Percentiles rank a stretch among this genome's conserved stretches.
These are phyloP conservation scores for Fusarium kyushuense DNA, from an alignment of 2,329 filamentous ascomycete species.

Conservation along the genomic window DNA sequence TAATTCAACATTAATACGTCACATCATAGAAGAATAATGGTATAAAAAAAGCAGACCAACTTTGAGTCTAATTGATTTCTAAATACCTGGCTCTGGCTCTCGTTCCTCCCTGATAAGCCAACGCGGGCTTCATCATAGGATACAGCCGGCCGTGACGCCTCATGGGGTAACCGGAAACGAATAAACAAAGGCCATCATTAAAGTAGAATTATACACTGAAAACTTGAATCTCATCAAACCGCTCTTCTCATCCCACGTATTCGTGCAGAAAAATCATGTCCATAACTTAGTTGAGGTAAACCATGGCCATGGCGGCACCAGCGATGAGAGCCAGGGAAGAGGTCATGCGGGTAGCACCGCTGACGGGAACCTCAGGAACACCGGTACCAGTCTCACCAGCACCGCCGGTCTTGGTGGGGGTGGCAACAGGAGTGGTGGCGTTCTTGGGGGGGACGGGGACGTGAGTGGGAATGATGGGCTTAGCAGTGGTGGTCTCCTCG, in stretches of 20 bases:
- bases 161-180: conserved; percentile 47
- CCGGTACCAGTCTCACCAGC: conserved; percentile 18
- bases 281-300: conserved; percentile 50
- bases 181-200: conserved; percentile 47
- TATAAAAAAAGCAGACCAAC: conserved; percentile 29
- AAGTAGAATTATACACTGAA: conserved; percentile 47
- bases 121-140: conserved; percentile 35
- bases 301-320: conserved; percentile 52
- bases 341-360: conserved; percentile 49
- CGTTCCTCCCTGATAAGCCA: conserved; percentile 39
- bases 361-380: conserved; percentile 47
- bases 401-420: conserved; percentile 30
- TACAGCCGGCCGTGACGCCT: conserved; percentile 46
- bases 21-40: background rate
- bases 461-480: conserved; percentile 35
- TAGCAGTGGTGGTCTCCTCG: conserved; percentile 26
- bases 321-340: conserved; percentile 52
- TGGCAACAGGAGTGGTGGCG: conserved; percentile 18
- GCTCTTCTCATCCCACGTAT: conserved; percentile 33
- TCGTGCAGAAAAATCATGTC: conserved; percentile 38
- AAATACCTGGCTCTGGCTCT: conserved; percentile 43
- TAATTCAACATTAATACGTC: background rate
- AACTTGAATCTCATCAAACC: conserved; percentile 44
- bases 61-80: conserved; percentile 42
- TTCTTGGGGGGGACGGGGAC: conserved; percentile 30